Evolutionary conservation across 2,329 filamentous ascomycete species (phyloP), one percentile per base, ranked within the genome.

Genomic region (Colletotrichum paranaense): DNA sequence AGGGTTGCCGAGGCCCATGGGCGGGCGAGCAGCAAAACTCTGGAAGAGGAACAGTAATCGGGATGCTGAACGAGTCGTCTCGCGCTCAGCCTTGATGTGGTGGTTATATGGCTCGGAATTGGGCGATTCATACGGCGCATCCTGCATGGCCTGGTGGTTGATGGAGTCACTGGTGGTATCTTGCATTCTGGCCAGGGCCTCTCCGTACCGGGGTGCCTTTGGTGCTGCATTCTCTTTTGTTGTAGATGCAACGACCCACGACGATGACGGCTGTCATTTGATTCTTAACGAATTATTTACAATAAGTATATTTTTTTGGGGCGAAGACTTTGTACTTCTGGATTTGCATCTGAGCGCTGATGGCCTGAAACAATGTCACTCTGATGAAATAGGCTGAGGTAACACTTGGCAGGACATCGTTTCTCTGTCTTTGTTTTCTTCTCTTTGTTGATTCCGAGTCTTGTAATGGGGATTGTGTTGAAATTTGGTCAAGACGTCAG

Each of bases 1-100:
- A 89, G 91, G 79, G 89, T 95, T 71, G 84, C 86, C 1, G 85
- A 88, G 78, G 85, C 82, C 8, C 92, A 92, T 79, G 87, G 72
- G 22, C 58, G 71, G 56, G 60, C 71, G 32, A 66, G 67, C 55
- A 65, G 46, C 30, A 52, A 63, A 35, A 32, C n/a, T 26, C 35
- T 24, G 12, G 60, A 60, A n/a, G 28, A 42, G 30, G 46, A 24
- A 22, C 60, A 64, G 55, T 56, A 58, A 26, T 32, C 9, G 35
- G 32, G 46, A 42, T 26, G 22, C 57, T 28, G 56, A 22, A 52
- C 30, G 53, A 35, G 14, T 22, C 42, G 19, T n/a, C 42, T 49
- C 42, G n/a, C 1, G 19, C 16, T n/a, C 42, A 49, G 42, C 42
- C 42, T n/a, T 49, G 42, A 49, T 49, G 19, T n/a, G 42, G 42